Evolutionary conservation across 2,329 filamentous ascomycete species (phyloP), one percentile per base, ranked within the genome.

Genomic region (Kalmusia sp.): DNA sequence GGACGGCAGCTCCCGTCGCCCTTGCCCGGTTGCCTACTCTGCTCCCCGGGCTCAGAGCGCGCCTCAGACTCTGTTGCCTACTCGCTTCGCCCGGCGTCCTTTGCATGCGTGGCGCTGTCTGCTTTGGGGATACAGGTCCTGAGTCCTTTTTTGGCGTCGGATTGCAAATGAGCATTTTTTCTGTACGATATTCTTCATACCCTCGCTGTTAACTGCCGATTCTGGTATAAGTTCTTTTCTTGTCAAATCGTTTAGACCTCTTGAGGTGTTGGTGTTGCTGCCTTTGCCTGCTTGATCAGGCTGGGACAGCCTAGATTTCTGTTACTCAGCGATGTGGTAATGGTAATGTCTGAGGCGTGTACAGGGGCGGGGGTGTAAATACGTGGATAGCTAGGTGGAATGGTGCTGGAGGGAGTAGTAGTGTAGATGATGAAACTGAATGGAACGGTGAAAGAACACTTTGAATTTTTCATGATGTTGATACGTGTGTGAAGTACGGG

Each of bases 121-220:
- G 14, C n/a, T 33, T 46, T 35, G 43, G 12, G 43, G 22, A 17
- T 19, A 4, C 35, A 8, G 28, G 30, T 46, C 31, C 31, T 19
- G 43, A n/a, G 31, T 8, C 15, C n/a, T 45, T 12, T 51, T 43
- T 30, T 44, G 8, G 3, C 7, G n/a, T 51, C 6, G 30, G 30
- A 19, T 34, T 27, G 28, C 15, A 22, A 35, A 37, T 21, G 28
- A 28, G 22, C 31, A 28, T 40, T 37, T 37, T 28, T n/a, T n/a
- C n/a, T 52, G 48, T 56, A 58, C 41, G 35, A 52, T 58, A 55
- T 38, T 24, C 45, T 59, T 57, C 54, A 59, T 62, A 61, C 56
- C 54, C 49, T 59, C 58, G 53, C 56, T 59, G 53, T 59, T 31
- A 25, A 37, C 14, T 11, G 15, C 27, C 15, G 27, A 27, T 15